Base-by-base conservation (phyloP, 2,329 filamentous ascomycete species). In the Bipolaris oryzae region DNA sequence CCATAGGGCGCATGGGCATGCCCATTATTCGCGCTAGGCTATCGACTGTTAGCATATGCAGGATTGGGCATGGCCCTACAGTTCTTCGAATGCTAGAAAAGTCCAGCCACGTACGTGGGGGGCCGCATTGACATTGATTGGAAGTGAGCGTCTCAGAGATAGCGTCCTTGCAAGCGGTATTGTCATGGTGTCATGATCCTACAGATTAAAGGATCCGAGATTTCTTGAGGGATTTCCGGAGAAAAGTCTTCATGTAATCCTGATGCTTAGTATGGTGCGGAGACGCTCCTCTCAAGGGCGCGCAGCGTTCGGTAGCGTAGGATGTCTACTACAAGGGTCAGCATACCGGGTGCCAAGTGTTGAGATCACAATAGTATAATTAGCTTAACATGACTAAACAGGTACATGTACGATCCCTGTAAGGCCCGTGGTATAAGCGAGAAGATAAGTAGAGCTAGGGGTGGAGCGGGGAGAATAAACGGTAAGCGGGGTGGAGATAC, bases 321-420 rank as follows among this genome's bases (percentile, higher is more conserved):
- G 43, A 41, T 28, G 42, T 25, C 16, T 25, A 37, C 25, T 20
- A 11, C 54, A 53, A 18, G 38, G 45, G 20, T 16, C 15, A 25
- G 39, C 47, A 45, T 55, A 48, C 20, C 44, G 35, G 21, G 39
- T 51, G 25, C 31, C 34, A 38, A 33, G 18, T 57, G 37, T 44
- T 54, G 55, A 57, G 45, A 45, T 54, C 50, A 57, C 53, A 9
- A 21, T 38, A 50, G 28, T 38, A 54, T 45, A 34, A 16, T 41
- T 49, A 45, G 41, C 45, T 42, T 33, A 53, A 25, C 31, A 33
- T 34, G 25, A 41, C 11, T 34, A 25, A 23, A 21, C n/a, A 37
- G 34, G 16, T 16, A 43, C 53, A 25, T 2, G 16, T 21, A 35
- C 13, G 11, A 56, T 47, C 31, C 53, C 18, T 41, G 42, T 28